Base-by-base conservation (phyloP, 179 eudicot species). In the Vitellaria paradoxa region DNA sequence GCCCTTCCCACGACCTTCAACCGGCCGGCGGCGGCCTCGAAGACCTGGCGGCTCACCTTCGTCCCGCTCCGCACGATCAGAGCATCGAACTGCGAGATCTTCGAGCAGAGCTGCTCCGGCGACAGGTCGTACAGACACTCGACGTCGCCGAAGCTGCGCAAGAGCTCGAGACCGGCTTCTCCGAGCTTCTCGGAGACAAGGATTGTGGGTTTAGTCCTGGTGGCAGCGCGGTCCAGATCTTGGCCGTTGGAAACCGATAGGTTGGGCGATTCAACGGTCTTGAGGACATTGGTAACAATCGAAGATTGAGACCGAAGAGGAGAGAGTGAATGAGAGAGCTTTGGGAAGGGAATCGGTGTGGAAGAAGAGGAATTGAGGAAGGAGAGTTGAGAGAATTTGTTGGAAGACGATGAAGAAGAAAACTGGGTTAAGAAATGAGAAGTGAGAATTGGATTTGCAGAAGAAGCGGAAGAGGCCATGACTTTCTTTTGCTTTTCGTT, bases 141-240 rank as follows among this genome's bases (percentile, higher is more conserved):
- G 1, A 91, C 87, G 4, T 89, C 83, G 1, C 81, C 93, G 50
- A 83, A 87, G 26, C 77, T 52, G 0, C 91, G 79, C 3, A 92
- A 84, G 45, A 91, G 84, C 45, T 85, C 68, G 0, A 92, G 78
- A 0, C 97, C 97, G 24, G 90, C 91, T 26, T 88, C 95, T 68
- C 97, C 95, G 9, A 92, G 93, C 68, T 92, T 92, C 84, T 92
- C 97, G 79, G 95, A 82, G 61, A 92, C 97, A n/a, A 92, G 90
- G 81, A 92, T 86, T 0, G 89, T 86, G 17, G 87, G 86, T 60
- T 83, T 88, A 1, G 76, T 42, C 7, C 65, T 61, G 37, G 79
- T 42, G 49, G 76, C 71, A 18, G 76, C 57, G 5, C 72, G 17
- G 10, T 68, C 78, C 10, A 64, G 82, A 79, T 79, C 75, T 55